Evolutionary conservation across 305 asterid species (phyloP), one percentile per base, ranked within the genome.

Genomic region (Vinca major): DNA sequence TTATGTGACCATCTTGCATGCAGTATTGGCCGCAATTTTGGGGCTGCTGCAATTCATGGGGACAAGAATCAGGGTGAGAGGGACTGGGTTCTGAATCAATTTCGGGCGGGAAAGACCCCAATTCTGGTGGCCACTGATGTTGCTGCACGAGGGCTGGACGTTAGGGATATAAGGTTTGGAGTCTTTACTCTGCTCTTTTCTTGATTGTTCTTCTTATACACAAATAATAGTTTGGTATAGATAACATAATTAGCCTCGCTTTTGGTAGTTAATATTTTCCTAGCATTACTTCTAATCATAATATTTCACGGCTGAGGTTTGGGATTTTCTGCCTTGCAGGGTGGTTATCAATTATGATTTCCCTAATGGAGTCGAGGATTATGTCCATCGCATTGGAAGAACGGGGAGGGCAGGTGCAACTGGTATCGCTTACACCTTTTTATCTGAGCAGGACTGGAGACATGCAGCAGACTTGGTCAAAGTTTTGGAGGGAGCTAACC

Each of bases 401-500:
- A 92, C 98, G 47, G 98, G 97, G 62, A 82, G 98, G 74, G 98
- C 98, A 68, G 98, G 98, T 68, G 98, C 98, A 53, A 87, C 98
- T 2, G 98, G 98, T 45, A 53, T 88, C 26, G 64, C 98, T 11
- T 87, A 86, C 70, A 92, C 98, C 36, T 92, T 92, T 76, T 84
- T 92, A 81, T 87, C 96, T n/a, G 96, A 92, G 63, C 98, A 90
- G 81, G 98, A 92, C 78, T 88, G 95, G 93, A 92, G 90, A 74
- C 76, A 87, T 65, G 97, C 97, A 47, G 85, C 95, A 13, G 98
- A 92, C 71, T 92, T 92, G 52, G 73, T 92, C 61, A 92, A 92
- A 74, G 65, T 90, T 63, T 71, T 92, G 87, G 97, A 92, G 82
- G 96, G 97, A 2, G 98, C 98, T 68, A 90, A 92, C 77, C 98